Evolutionary conservation across 129 eudicot genomes (phyloP).

Genomic region (Artemisia argyi): DNA sequence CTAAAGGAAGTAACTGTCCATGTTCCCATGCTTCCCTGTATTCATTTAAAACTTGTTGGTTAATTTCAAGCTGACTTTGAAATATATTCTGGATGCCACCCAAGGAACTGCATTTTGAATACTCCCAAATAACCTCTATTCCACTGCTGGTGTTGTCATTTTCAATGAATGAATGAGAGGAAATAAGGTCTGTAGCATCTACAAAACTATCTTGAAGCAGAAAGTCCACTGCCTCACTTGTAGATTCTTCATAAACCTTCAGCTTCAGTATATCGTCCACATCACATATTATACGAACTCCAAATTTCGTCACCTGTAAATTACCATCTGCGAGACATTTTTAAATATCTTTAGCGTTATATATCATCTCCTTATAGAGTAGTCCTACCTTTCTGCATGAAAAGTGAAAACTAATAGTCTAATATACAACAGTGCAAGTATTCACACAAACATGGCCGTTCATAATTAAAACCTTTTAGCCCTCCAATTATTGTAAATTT

Average conservation of each 20-base stretch:
- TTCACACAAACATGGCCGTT: too few relatives aligned
- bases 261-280: not conserved
- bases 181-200: too few relatives aligned
- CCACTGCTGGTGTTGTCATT: not conserved
- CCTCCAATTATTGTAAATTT: too few relatives aligned
- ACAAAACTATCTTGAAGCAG: not conserved
- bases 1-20: too few relatives aligned
- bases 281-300: constrained; percentile 10
- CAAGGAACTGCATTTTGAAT: not conserved
- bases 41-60: too few relatives aligned
- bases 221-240: not conserved
- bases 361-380: too few relatives aligned
- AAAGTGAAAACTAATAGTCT: too few relatives aligned
- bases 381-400: too few relatives aligned
- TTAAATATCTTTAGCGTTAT: not conserved
- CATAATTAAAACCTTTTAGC: too few relatives aligned
- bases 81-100: not conserved
- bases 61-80: not conserved
- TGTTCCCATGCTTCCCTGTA: not conserved
- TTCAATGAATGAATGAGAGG: too few relatives aligned
- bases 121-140: not conserved
- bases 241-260: not conserved
- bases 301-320: not conserved
- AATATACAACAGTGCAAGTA: too few relatives aligned
- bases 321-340: not conserved